These are phyloP conservation scores for Yueomyces sinensis DNA, from an alignment of 805 yeast genomes.

Conservation along the genomic window DNA sequence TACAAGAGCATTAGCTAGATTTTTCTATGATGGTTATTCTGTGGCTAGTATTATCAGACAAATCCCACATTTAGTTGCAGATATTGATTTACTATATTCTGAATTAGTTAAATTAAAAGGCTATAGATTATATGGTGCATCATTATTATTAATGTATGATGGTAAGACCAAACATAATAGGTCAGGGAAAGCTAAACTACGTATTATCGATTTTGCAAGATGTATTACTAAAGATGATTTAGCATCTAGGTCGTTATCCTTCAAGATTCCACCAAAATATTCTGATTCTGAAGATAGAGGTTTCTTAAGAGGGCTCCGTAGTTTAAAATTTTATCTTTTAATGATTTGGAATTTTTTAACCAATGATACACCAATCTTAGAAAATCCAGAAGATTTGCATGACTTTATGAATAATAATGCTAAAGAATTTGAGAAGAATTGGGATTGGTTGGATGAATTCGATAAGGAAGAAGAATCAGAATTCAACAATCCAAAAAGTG, in stretches of 20 bases:
- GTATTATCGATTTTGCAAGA: constrained; percentile 92
- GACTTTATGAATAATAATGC: constrained; percentile 10
- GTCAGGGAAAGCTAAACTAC: constrained; percentile 30
- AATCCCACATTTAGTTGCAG: constrained; percentile 51
- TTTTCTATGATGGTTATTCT: constrained; percentile 62
- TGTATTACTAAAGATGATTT: constrained; percentile 59
- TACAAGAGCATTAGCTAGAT: constrained; percentile 58
- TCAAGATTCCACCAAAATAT: constrained; percentile 61
- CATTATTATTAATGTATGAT: constrained; percentile 81
- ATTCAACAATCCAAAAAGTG: constrained; percentile 18
- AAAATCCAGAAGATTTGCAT: constrained; percentile 12
- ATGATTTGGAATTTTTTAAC: constrained; percentile 45
- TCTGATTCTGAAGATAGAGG: constrained; percentile 60
- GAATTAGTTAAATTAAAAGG: constrained; percentile 49
- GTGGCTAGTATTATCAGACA: constrained; percentile 47
- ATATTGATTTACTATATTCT: constrained; percentile 42
- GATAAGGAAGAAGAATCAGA: constrained; percentile 23
- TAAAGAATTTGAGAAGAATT: constrained; percentile 12
- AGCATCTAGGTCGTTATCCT: constrained; percentile 23
- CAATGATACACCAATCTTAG: constrained; percentile 23
- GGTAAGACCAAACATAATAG: constrained; percentile 27
- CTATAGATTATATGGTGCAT: constrained; percentile 85
- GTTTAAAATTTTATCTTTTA: constrained; percentile 58
- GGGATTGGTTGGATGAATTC: constrained; percentile 30
- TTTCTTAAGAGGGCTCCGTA: constrained; percentile 65